phyloP scores from a whole-genome alignment of 805 yeast genomes.

The Clavispora santaluciae region DNA sequence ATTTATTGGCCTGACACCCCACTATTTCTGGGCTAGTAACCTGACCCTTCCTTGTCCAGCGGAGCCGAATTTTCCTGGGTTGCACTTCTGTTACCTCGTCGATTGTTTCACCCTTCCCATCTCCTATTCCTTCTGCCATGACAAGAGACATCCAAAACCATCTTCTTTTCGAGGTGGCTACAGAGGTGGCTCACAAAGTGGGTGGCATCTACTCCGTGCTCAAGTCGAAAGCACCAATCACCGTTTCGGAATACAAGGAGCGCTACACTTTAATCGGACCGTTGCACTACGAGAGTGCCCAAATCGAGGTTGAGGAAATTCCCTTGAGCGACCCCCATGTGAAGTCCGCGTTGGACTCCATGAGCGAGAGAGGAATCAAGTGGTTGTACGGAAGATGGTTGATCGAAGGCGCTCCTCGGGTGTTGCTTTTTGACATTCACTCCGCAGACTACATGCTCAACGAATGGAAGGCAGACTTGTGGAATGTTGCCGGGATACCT shows the following conservation, averaged over 20 bases:
- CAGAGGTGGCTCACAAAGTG: conserved; percentile 96
- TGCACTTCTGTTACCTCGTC: too few relatives aligned
- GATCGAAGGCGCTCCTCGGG: conserved; percentile 96
- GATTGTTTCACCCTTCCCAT: too few relatives aligned
- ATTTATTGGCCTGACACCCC: conserved; percentile 1
- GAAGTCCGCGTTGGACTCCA: conserved; percentile 62
- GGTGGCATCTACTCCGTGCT: conserved; percentile 97
- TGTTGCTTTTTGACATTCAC: conserved; percentile 77
- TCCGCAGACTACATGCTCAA: conserved; percentile 66
- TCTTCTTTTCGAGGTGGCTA: conserved; percentile 87
- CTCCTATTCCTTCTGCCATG: conserved; percentile 33
- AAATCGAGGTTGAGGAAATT: conserved; percentile 76
- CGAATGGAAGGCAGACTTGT: conserved; percentile 92
- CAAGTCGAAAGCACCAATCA: conserved; percentile 94
- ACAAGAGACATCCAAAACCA: conserved; percentile 84
- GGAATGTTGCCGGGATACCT: conserved; percentile 91
- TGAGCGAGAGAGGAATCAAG: conserved; percentile 76
- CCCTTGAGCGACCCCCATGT: conserved; percentile 53
- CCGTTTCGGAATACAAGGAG: conserved; percentile 87
- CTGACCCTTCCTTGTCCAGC: not conserved
- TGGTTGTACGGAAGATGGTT: conserved; percentile 94
- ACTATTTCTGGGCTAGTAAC: not conserved
- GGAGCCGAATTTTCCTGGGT: not conserved
- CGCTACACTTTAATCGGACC: conserved; percentile 88
- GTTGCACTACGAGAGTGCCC: conserved; percentile 65